Evolutionary conservation across 192 early-diverging fungal species (phyloP), one percentile per base, ranked within the genome.

Genomic region (Thamnidium elegans): DNA sequence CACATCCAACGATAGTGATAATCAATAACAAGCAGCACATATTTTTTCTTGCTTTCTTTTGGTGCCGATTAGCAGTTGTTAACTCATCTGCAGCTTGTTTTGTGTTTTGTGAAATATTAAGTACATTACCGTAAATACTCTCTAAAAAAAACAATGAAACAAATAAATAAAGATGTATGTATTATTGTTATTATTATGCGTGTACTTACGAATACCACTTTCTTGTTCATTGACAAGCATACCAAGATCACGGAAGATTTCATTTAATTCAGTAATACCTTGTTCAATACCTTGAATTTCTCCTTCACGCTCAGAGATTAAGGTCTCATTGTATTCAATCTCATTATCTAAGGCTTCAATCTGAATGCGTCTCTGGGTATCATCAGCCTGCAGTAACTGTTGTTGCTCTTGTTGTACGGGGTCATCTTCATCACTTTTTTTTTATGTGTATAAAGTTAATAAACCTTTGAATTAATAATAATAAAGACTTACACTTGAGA

Each of bases 211-310:
- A 9, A 99, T 77, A 66, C 93, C 84, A 61, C 87, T 89, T 66
- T 94, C 91, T 83, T 99, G 97, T 72, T 99, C 96, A 26, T 93
- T 91, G n/a, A 99, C 96, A 64, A 99, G 84, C 4, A 94, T 95
- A 0, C 93, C 94, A 47, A 99, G 70, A 79, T 98, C 95, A 60
- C 94, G 77, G 73, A 99, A 99, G 63, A 99, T 93, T 73, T 98
- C 95, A 74, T 98, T 99, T 17, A 99, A 80, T 69, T 98, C 94
- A 4, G 83, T 85, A 51, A 98, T 97, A 20, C 92, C 94, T 60
- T 88, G 85, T 70, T 98, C 96, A 69, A 99, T 95, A 50, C 90
- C 91, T 52, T 84, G 82, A 20, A 99, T 87, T 61, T 98, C 97
- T 23, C 85, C 83, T 67, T 99, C 97, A 19, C 97, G 86, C 78